Conservation (phyloP, 768 basidiomycete genomes). For the Auriculariales sp. region DNA sequence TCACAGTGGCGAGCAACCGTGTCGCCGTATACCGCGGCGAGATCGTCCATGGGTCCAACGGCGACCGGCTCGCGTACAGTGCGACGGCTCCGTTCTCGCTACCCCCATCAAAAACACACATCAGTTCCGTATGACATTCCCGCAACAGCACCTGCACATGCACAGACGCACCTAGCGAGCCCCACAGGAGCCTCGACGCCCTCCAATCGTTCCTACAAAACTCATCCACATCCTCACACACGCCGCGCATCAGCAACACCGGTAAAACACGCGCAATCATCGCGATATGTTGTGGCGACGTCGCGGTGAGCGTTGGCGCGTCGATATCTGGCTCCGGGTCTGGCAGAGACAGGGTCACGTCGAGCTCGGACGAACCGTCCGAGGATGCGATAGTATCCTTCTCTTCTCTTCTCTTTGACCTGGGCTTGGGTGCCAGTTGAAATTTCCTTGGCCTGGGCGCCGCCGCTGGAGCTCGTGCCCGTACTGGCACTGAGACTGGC, state of each 20-base stretch:
- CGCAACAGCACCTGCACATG: too few relatives aligned
- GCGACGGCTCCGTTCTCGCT: background rate
- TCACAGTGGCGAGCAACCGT: constrained; percentile 49
- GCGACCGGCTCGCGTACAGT: constrained; percentile 22
- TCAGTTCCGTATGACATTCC: background rate
- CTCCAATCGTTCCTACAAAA: constrained; percentile 51
- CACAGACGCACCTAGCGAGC: constrained; percentile 34
- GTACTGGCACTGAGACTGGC: background rate
- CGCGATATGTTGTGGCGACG: constrained; percentile 13
- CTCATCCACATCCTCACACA: constrained; percentile 56
- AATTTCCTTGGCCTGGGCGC: too few relatives aligned
- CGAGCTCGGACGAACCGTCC: too few relatives aligned
- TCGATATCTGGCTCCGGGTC: constrained; percentile 4
- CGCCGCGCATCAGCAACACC: constrained; percentile 48
- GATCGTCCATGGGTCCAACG: constrained; percentile 51
- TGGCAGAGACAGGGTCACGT: too few relatives aligned
- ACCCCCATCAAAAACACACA: background rate
- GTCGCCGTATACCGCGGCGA: constrained; percentile 58
- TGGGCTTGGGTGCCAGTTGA: background rate
- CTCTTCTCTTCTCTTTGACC: too few relatives aligned
- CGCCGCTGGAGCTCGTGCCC: background rate
- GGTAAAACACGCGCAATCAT: constrained; percentile 49
- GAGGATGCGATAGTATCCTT: too few relatives aligned
- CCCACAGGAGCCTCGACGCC: constrained; percentile 24
- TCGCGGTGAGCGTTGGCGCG: background rate